phyloP scores from a whole-genome alignment of 2,329 filamentous ascomycete species.

The Endoconidiophora laricicola region DNA sequence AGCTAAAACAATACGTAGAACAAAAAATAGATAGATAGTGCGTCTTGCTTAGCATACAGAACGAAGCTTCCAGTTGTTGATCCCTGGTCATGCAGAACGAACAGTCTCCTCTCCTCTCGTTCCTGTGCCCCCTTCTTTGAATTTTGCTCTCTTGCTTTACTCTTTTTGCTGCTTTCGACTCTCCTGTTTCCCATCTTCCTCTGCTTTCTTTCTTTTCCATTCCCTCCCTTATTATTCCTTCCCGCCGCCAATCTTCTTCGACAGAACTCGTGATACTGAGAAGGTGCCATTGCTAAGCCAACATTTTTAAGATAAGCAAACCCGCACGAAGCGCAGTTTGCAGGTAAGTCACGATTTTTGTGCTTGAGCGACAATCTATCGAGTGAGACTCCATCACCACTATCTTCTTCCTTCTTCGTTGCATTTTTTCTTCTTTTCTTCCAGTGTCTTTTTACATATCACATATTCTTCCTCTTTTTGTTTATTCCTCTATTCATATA shows the following conservation, averaged over 20 bases:
- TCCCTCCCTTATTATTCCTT: slow-evolving; percentile 1
- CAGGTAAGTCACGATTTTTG: slow-evolving; percentile 2
- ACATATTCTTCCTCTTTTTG: background rate
- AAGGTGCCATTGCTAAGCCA: background rate
- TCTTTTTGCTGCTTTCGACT: background rate
- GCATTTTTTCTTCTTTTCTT: slow-evolving; percentile 8
- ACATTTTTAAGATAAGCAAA: background rate
- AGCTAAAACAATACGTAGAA: background rate
- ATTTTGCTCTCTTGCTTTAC: background rate
- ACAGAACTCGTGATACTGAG: background rate
- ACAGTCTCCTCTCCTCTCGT: background rate
- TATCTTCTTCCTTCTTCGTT: slow-evolving; percentile 3
- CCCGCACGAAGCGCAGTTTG: background rate
- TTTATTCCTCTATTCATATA: background rate
- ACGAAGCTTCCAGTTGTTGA: background rate
- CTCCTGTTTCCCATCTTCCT: background rate
- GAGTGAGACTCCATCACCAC: background rate
- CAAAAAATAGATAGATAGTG: background rate
- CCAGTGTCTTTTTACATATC: slow-evolving; percentile 5
- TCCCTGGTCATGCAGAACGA: slow-evolving; percentile 5
- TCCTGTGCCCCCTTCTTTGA: slow-evolving; percentile 6
- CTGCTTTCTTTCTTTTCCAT: background rate
- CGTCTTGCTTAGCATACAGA: background rate
- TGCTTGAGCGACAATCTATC: background rate
- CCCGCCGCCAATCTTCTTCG: background rate